Conservation (phyloP, 352 stramenopile species). For the Saprolegnia parasitica region DNA sequence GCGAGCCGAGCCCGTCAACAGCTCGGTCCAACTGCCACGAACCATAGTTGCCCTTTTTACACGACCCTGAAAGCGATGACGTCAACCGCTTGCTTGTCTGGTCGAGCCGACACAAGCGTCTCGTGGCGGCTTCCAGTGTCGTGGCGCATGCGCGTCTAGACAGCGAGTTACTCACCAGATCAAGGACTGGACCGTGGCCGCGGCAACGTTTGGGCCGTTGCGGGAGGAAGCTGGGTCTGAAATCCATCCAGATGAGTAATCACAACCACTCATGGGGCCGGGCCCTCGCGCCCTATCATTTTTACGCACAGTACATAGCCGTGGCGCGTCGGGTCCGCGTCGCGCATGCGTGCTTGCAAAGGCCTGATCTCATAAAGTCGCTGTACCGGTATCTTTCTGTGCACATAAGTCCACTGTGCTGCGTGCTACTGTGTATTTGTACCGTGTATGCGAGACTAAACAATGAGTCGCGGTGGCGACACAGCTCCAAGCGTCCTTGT, state of each 20-base stretch:
- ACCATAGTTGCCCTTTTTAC: too few species aligned
- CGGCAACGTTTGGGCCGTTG: background rate
- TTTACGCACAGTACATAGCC: background rate
- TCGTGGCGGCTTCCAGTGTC: background rate
- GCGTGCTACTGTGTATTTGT: too few species aligned
- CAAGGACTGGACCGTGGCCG: background rate
- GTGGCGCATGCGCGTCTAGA: background rate
- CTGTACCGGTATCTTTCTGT: too few species aligned
- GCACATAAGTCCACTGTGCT: too few species aligned
- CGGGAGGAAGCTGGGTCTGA: background rate
- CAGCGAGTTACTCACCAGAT: background rate
- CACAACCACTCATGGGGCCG: background rate
- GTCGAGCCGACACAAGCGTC: background rate
- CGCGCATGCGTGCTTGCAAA: too few species aligned
- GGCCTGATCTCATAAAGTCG: too few species aligned
- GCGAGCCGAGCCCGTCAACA: too few species aligned
- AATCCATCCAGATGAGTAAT: conserved; percentile 13
- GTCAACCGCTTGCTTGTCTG: conserved; percentile 5
- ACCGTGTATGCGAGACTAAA: background rate
- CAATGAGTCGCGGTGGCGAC: background rate
- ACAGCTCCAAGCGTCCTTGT: background rate
- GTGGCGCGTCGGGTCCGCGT: too few species aligned
- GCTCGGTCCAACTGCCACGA: too few species aligned
- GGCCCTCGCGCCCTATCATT: background rate
- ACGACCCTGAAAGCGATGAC: background rate